Base-by-base conservation (phyloP, 768 basidiomycete species). In the Panellus pusillus region DNA sequence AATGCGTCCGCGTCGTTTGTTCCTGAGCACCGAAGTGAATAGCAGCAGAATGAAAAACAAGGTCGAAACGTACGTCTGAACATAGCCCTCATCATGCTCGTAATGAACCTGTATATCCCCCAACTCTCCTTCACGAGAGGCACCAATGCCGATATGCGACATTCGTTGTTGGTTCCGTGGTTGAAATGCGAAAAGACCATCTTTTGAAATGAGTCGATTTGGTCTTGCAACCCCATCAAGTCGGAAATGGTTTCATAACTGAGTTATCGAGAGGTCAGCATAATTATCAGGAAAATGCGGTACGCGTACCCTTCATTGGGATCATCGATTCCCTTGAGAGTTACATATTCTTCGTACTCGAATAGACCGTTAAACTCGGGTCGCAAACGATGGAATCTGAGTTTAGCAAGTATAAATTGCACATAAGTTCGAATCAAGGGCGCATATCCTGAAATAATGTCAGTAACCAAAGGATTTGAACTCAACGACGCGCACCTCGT, bases 291-390 rank as follows among this genome's bases (percentile, higher is more conserved):
- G 46, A 46, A 45, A 40, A 44, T 24, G 50, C 51, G 47, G 39
- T 20, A n/a, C 6, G 18, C 87, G 58, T 69, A 97, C 96, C 97
- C 97, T 76, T 99, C 96, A 68, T 98, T 98, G 9, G 97, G 97
- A 75, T 99, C 94, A 67, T 98, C 93, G 57, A 98, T 97, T 19
- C 93, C 93, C 71, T 97, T 96, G 65, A 99, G 74, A 19, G 92
- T 93, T 60, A 99, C 85, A 67, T 99, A 99, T 71, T 99, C 97
- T 66, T 98, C 95, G 63, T 99, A 99, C 71, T 99, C 97, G 66
- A 99, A 99, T 6, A 99, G 74, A 20, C 97, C 97, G 70, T 98
- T 98, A 75, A 99, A 99, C 69, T 98, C 97, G 2, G 93, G 91
- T 64, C 97, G 86, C 38, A 96, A 78, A 24, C 93, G 89, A 70